Evolutionary conservation across 2,329 filamentous ascomycete genomes (phyloP).

Genomic region (Zopfia rhizophila): DNA sequence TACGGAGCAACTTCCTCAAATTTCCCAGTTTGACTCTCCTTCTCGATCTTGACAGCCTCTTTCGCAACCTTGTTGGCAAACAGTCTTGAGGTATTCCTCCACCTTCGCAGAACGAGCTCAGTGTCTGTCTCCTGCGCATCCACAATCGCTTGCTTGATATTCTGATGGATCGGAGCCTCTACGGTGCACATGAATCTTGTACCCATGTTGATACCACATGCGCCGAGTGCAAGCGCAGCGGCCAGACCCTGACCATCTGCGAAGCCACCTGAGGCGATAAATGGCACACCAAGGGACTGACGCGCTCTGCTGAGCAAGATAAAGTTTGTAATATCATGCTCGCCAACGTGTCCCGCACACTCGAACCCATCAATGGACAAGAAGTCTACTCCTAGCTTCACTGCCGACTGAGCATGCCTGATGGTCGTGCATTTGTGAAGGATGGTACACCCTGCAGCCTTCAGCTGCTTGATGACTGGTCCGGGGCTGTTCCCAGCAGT

Average conservation of each 20-base stretch:
- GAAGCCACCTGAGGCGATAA: constrained; percentile 96
- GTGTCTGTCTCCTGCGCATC: constrained; percentile 90
- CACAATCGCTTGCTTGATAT: constrained; percentile 95
- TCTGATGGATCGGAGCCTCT: constrained; percentile 89
- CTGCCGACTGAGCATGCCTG: constrained; percentile 87
- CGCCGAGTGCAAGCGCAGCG: constrained; percentile 87
- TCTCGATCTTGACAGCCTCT: constrained; percentile 84
- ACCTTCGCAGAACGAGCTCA: constrained; percentile 84
- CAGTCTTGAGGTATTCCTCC: constrained; percentile 90
- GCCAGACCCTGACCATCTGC: constrained; percentile 94
- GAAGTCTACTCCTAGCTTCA: constrained; percentile 97
- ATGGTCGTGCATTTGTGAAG: constrained; percentile 99
- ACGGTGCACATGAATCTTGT: constrained; percentile 97
- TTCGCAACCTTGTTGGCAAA: constrained; percentile 90
- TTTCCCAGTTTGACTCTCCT: constrained; percentile 82
- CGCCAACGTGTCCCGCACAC: constrained; percentile 90
- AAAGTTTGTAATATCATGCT: constrained; percentile 89
- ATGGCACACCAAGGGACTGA: constrained; percentile 85
- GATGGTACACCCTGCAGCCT: constrained; percentile 79
- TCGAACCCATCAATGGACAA: constrained; percentile 97
- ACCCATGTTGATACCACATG: constrained; percentile 97
- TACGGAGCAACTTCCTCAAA: constrained; percentile 88
- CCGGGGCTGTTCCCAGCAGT: constrained; percentile 91
- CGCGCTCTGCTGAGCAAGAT: constrained; percentile 86
- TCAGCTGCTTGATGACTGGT: constrained; percentile 88